A percentile compares a stretch with the other conserved stretches of the same genome.
These are phyloP conservation scores for Hypoxylon subgilvum DNA, from an alignment of 495 filamentous ascomycete species.

Conservation along the genomic window DNA sequence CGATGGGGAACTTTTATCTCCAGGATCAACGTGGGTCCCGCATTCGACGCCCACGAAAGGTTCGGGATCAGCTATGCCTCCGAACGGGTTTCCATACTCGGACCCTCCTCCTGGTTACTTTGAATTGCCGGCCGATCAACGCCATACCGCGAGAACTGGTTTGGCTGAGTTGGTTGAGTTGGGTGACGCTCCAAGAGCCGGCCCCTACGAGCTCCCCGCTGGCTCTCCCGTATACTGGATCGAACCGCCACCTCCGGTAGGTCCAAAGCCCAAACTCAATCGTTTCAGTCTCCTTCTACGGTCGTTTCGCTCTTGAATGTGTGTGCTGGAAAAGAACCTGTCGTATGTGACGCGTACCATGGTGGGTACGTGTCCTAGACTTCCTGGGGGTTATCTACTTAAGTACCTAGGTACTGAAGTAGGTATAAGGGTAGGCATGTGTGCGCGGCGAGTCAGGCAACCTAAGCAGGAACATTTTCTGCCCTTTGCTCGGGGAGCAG, in stretches of 20 bases:
- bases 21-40: background rate
- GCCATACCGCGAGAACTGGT: background rate
- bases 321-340: too few relatives aligned
- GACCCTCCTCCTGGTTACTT: background rate
- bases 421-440: too few relatives aligned
- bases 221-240: background rate
- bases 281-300: background rate
- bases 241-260: background rate
- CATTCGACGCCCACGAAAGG: background rate
- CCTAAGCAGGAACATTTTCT: too few relatives aligned
- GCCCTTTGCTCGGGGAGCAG: too few relatives aligned
- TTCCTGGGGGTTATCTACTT: too few relatives aligned
- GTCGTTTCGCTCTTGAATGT: background rate
- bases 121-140: background rate
- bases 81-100: background rate
- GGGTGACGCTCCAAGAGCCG: background rate
- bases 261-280: background rate
- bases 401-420: too few relatives aligned
- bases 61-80: too few relatives aligned
- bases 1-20: background rate
- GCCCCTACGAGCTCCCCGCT: background rate
- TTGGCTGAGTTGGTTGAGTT: background rate
- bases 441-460: too few relatives aligned
- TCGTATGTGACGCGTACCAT: too few relatives aligned
- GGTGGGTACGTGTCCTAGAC: too few relatives aligned